phyloP scores from a whole-genome alignment of 176 grass and related monocot species.

The Neostapfia colusana region DNA sequence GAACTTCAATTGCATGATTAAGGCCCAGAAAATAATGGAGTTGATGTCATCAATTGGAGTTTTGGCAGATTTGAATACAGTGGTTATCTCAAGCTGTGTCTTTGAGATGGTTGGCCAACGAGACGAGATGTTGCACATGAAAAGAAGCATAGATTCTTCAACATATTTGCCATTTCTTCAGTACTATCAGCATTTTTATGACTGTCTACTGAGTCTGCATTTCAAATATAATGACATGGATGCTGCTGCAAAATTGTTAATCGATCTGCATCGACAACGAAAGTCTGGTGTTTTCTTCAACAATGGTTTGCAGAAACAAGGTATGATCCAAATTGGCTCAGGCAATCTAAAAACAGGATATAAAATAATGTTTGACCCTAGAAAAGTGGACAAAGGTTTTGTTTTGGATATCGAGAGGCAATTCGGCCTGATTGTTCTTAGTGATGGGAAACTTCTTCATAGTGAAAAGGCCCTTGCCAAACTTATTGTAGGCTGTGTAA shows the following conservation, averaged over 20 bases:
- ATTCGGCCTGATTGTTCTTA: conserved; percentile 43
- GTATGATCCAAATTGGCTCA: conserved; percentile 67
- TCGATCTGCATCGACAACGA: conserved; percentile 51
- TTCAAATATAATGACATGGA: conserved; percentile 84
- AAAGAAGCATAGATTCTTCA: conserved; percentile 58
- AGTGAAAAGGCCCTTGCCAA: conserved; percentile 75
- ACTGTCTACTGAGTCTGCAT: conserved; percentile 68
- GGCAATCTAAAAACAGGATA: conserved; percentile 67
- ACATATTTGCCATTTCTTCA: conserved; percentile 37
- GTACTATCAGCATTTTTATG: conserved; percentile 70
- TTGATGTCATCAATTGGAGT: conserved; percentile 61
- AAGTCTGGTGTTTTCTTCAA: conserved; percentile 33
- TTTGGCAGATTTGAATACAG: conserved; percentile 62
- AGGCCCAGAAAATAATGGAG: conserved; percentile 68
- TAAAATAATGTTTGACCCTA: conserved; percentile 64
- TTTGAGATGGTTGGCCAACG: conserved; percentile 72
- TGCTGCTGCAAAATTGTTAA: conserved; percentile 62
- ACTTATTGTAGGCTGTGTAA: conserved; percentile 64
- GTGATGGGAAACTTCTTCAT: conserved; percentile 54
- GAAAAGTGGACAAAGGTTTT: conserved; percentile 58
- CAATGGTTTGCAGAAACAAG: conserved; percentile 44
- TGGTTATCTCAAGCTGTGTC: conserved; percentile 47
- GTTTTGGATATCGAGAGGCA: conserved; percentile 41
- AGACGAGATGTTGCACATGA: conserved; percentile 66
- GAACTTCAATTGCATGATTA: conserved; percentile 67